Evolutionary conservation across 768 basidiomycete genomes (phyloP).

Genomic region (Psilocybe cubensis): DNA sequence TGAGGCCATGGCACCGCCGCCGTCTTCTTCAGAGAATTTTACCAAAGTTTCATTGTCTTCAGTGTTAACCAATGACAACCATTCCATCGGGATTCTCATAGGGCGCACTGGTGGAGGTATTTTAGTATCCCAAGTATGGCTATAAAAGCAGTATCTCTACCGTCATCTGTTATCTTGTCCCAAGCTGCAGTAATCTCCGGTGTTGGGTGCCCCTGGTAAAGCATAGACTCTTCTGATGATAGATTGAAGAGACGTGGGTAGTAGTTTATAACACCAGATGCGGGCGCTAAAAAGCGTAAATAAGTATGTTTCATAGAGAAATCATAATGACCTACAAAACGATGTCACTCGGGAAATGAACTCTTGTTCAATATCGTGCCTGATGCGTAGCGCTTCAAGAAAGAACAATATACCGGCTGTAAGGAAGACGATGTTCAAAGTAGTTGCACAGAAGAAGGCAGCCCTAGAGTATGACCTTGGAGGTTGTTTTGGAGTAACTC

Average conservation of each 20-base stretch:
- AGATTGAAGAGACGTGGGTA: neutral
- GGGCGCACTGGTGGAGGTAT: neutral
- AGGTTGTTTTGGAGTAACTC: neutral
- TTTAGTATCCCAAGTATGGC: neutral
- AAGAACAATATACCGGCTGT: neutral
- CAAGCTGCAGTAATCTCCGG: neutral
- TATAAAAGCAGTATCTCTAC: neutral
- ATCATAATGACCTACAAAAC: neutral
- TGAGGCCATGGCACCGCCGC: slow-evolving; percentile 1
- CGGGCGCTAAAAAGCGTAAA: neutral
- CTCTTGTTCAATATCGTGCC: neutral
- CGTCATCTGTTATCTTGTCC: neutral
- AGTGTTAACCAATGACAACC: neutral
- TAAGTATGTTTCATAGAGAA: neutral
- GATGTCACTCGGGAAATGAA: neutral
- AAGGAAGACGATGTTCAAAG: neutral
- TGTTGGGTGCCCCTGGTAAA: neutral
- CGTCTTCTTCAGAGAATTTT: neutral
- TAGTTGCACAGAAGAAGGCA: neutral
- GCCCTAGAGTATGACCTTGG: neutral
- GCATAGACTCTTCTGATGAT: neutral
- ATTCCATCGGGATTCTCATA: neutral
- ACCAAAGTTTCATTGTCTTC: neutral
- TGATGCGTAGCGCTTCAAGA: neutral
- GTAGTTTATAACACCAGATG: neutral